Evolutionary conservation across 257 asterid genomes (phyloP).

Genomic region (Primulina tabacum): DNA sequence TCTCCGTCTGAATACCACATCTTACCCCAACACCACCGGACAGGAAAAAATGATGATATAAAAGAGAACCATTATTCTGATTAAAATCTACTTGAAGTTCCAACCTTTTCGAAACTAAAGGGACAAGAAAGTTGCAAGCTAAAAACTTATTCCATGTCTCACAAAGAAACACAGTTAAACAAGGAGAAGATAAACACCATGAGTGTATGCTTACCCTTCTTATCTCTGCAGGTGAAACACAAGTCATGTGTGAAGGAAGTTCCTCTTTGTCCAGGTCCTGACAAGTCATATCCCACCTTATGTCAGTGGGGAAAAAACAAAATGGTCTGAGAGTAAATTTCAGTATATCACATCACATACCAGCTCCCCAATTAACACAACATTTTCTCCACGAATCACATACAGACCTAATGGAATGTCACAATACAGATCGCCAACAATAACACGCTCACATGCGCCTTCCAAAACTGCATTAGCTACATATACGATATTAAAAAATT

Average conservation of each 20-base stretch:
- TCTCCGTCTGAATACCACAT: neutral
- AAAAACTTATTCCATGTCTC: neutral
- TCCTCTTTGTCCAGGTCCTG: conserved; percentile 85
- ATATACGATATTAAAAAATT: conserved; percentile 17
- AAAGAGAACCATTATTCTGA: neutral
- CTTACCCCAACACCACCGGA: neutral
- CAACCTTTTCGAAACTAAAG: too few relatives aligned
- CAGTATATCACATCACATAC: conserved; percentile 36
- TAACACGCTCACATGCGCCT: conserved; percentile 91
- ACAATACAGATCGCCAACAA: conserved; percentile 87
- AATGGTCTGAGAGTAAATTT: neutral
- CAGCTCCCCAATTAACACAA: conserved; percentile 96
- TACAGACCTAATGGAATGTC: conserved; percentile 90
- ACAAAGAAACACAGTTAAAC: neutral
- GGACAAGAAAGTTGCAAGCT: neutral
- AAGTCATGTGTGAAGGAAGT: conserved; percentile 80
- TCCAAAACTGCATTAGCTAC: conserved; percentile 97
- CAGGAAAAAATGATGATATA: neutral
- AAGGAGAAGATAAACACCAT: conserved; percentile 3
- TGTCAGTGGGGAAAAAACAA: conserved; percentile 7
- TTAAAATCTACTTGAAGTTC: neutral
- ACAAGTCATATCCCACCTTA: conserved; percentile 22
- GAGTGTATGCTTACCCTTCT: conserved; percentile 53
- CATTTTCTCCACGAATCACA: conserved; percentile 95
- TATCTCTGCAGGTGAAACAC: conserved; percentile 73